phyloP scores from a whole-genome alignment of 208 protist species.

The Acanthamoeba lenticulata region DNA sequence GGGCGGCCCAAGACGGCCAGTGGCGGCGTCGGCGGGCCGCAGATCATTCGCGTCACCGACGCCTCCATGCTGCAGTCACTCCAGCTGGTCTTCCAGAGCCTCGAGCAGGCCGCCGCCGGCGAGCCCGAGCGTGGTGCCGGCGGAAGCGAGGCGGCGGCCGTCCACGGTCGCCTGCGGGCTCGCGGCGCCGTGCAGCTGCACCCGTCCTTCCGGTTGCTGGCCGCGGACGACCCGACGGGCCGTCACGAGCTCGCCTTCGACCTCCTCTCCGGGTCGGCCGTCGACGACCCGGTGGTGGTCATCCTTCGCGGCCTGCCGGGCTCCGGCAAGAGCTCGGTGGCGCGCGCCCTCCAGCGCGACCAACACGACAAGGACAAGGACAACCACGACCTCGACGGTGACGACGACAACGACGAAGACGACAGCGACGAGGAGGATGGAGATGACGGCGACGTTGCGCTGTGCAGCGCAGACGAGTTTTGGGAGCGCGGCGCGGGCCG shows the following conservation, averaged over 20 bases:
- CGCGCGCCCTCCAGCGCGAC: background rate
- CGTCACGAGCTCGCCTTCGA: background rate
- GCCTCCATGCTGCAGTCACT: background rate
- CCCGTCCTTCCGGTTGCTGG: background rate
- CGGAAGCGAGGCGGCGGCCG: background rate
- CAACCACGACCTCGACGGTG: too few relatives aligned
- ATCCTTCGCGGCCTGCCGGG: slow-evolving; percentile 13
- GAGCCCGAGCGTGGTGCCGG: background rate
- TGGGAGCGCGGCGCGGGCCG: background rate
- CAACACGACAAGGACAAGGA: too few relatives aligned
- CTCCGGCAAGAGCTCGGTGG: slow-evolving; percentile 44
- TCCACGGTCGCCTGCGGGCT: slow-evolving; percentile 1
- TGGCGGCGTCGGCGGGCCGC: background rate
- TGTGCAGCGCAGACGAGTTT: slow-evolving; percentile 56
- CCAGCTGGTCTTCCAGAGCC: slow-evolving; percentile 52
- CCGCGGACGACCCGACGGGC: background rate
- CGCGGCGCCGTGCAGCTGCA: background rate
- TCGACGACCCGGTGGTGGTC: background rate
- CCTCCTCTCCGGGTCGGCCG: background rate
- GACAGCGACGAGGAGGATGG: background rate
- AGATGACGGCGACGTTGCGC: background rate
- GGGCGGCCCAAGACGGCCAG: background rate
- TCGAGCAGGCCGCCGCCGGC: background rate
- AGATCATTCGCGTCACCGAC: slow-evolving; percentile 37
- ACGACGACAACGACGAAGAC: background rate